Percentiles rank a stretch among this genome's conserved stretches.
phyloP scores from a whole-genome alignment of 495 filamentous ascomycete genomes.

The Penicillium subrubescens region DNA sequence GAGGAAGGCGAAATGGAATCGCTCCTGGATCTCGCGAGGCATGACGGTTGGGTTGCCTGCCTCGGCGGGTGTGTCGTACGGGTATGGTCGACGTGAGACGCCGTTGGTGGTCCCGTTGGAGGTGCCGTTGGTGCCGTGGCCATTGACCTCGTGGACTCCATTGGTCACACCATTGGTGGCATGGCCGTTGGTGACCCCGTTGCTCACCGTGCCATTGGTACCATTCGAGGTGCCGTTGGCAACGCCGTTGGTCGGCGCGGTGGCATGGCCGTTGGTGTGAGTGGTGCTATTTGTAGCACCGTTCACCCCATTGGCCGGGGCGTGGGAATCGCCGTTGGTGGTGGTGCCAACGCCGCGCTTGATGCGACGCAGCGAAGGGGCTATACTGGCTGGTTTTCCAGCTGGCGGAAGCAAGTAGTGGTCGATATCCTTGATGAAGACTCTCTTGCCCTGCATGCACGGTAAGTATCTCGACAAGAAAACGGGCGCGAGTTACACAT shows the following conservation, averaged over 20 bases:
- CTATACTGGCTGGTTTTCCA: constrained; percentile 64
- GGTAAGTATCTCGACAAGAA: constrained; percentile 40
- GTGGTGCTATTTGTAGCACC: constrained; percentile 24
- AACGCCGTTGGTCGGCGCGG: constrained; percentile 21
- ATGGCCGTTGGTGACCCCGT: constrained; percentile 11
- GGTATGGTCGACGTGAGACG: constrained; percentile 45
- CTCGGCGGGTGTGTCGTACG: constrained; percentile 59
- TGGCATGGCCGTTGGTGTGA: constrained; percentile 34
- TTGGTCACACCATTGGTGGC: not conserved
- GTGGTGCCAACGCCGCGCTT: constrained; percentile 65
- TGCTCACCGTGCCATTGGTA: constrained; percentile 23
- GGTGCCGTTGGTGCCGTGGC: constrained; percentile 6
- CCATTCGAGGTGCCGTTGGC: constrained; percentile 18
- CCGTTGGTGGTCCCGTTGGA: constrained; percentile 28
- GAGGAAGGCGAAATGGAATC: constrained; percentile 95
- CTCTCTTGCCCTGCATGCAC: constrained; percentile 60
- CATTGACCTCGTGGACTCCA: constrained; percentile 13
- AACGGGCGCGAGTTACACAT: constrained; percentile 1
- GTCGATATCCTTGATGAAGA: constrained; percentile 98
- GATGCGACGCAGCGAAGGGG: constrained; percentile 67
- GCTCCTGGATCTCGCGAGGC: constrained; percentile 63
- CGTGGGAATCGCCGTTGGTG: constrained; percentile 26
- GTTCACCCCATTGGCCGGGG: constrained; percentile 29
- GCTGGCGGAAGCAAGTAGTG: constrained; percentile 84
- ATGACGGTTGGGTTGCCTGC: constrained; percentile 81